Base-by-base conservation (phyloP, 805 yeast genomes). In the Spencermartinsiella europaea region DNA sequence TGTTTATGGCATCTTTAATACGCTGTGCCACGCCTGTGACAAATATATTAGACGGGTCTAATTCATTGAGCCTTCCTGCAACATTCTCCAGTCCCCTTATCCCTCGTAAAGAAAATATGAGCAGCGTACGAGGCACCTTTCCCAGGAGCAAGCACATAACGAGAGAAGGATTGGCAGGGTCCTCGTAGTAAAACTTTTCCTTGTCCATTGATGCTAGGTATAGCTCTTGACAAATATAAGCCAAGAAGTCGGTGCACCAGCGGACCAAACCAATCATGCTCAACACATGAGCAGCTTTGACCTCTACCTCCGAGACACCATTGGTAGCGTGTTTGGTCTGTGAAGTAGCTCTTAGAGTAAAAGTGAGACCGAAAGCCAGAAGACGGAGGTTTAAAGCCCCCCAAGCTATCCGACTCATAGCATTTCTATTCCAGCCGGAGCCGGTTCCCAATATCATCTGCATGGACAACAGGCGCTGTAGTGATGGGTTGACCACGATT, bases 201-300 rank as follows among this genome's bases (percentile, higher is more conserved):
- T 44, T 39, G 2, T 54, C 48, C 3, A 51, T 43, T 7, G 59
- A 47, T 0, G 61, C 60, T 36, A 58, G 42, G 34, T 60, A 62
- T 47, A 68, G 73, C 53, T 91, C 95, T 62, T 90, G 95, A 45
- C 81, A 77, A 35, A 86, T 61, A 51, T 77, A 80, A 0, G 83
- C 78, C 45, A 87, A 71, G 50, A 87, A 77, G 60, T 89, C 96
- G 27, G 87, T 75, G 54, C 86, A 76, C 96, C 97, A 91, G 56
- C 87, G 78, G 5, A 85, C 79, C 34, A 84, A 77, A 0, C 97
- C 97, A n/a, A 86, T 64, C 55, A 70, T 56, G 3, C 60, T 46
- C 5, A 52, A 44, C 21, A 62, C 41, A 42, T 63, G 63, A 41
- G 47, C 54, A 41, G 64, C 58, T 19, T 56, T 50, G n/a, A 58